Base-by-base conservation (phyloP, 108 stramenopile genomes). In the Phaeodactylum tricornutum region DNA sequence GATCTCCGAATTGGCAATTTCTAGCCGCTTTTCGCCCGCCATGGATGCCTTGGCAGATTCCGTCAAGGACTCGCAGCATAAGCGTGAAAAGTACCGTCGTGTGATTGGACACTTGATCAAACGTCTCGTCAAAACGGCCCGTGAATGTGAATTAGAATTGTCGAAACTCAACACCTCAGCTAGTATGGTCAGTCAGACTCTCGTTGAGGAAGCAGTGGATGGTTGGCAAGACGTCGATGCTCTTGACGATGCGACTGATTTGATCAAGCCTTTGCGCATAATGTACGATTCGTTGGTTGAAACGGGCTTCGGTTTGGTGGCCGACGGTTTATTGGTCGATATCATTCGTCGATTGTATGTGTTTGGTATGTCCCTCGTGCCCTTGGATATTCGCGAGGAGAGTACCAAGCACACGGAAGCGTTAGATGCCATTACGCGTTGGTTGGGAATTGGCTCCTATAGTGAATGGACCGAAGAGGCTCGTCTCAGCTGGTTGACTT, bases 311-410 rank as follows among this genome's bases (percentile, higher is more conserved):
- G 87, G 60, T n/a, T 49, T 77, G 29, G 78, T 94, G 2, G 96
- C 96, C 11, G 76, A 88, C 61, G 96, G 96, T 0, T 67, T 66
- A 9, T 72, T 98, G 6, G 58, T 72, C n/a, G 96, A 98, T 72
- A 72, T 87, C 46, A 96, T 98, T 63, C 84, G 96, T 35, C 69
- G 94, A 12, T 47, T 93, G 17, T 57, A 77, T 11, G 77, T 72
- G 19, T 98, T 98, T 66, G 96, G 96, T 4, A 54, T 91, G 50
- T 91, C 87, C 19, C 66, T 98, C 45, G 80, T 92, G 9, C 95
- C 91, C 1, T 66, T 98, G 45, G 96, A 98, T 61, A 84, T 98
- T 21, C 91, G 96, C 12, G 93, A 98, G 61, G 96, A 98, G 55
- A 88, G 85, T 17, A 87, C 83, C 37, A 71, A 70, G 36, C 96